Evolutionary conservation across 305 asterid species (phyloP), one percentile per base, ranked within the genome.

Genomic region (Solanum aculeatissimum): DNA sequence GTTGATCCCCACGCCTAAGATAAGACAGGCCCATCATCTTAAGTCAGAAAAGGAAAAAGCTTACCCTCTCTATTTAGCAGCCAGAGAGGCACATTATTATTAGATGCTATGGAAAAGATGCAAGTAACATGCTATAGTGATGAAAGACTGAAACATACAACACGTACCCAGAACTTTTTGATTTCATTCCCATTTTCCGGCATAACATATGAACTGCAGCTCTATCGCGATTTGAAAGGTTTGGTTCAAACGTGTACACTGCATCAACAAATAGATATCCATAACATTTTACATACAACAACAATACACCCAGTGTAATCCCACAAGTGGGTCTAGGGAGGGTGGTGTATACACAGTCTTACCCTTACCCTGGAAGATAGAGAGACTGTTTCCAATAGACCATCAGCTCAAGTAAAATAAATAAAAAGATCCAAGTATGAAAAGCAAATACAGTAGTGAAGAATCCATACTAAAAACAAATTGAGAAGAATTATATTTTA

Each of bases 111-210:
- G 51, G 32, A 32, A 32, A 83, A 82, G 53, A 66, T 27, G 35
- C 9, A n/a, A n/a, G 47, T 18, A 35, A 35, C 80, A 27, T 47
- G 62, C 45, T 19, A 81, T 40, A 57, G 42, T 72, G 83, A n/a
- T n/a, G n/a, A n/a, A n/a, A n/a, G n/a, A n/a, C 84, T 58, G 83
- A 85, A 6, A 83, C 57, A 80, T 63, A 40, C 53, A 45, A 84
- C 49, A 88, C 96, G 89, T 87, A 97, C 99, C 98, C 98, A 42
- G 83, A 72, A 87, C 97, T 95, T 91, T 92, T 94, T 11, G 98
- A 93, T 72, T 84, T 88, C 93, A 95, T 70, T 38, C 99, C 98
- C 93, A 90, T 83, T 91, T 92, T 93, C 87, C 84, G 87, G 90
- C 93, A 92, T 83, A 92, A 62, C 15, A 9, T 27, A 90, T 95